Evolutionary conservation across 1,284 basidiomycete species (phyloP).

Genomic region (Puccinia horiana): DNA sequence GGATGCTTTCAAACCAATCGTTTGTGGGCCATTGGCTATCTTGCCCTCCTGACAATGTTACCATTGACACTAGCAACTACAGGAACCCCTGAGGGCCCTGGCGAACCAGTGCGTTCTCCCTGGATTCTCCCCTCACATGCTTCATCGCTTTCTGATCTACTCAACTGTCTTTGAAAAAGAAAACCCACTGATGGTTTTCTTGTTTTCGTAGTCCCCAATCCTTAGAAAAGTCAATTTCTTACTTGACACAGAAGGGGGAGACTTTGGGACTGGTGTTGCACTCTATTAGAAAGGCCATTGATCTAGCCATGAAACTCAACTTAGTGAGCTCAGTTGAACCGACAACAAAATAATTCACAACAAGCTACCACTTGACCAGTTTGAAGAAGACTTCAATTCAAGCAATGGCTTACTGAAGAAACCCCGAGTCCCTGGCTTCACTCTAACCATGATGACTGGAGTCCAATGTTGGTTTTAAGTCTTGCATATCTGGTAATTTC

Average conservation of each 20-base stretch:
- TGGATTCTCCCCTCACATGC: too few relatives aligned
- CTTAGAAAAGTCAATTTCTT: background rate
- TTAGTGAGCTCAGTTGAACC: conserved; percentile 8
- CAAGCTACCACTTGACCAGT: conserved; percentile 33
- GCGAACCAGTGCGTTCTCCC: too few relatives aligned
- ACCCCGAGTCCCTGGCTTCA: conserved; percentile 4
- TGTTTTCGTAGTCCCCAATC: too few relatives aligned
- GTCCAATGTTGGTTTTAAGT: conserved; percentile 31
- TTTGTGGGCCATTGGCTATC: too few relatives aligned
- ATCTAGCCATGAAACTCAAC: conserved; percentile 23
- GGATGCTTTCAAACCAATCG: too few relatives aligned
- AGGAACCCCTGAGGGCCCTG: too few relatives aligned
- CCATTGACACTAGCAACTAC: too few relatives aligned
- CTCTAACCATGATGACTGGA: conserved; percentile 40
- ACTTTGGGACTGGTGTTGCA: conserved; percentile 22
- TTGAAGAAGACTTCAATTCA: conserved; percentile 38
- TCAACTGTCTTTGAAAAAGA: too few relatives aligned
- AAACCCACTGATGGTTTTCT: too few relatives aligned
- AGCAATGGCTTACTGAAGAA: background rate
- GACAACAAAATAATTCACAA: background rate
- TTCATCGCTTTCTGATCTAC: too few relatives aligned
- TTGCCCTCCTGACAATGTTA: too few relatives aligned
- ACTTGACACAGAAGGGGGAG: conserved; percentile 34
- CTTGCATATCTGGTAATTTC: too few relatives aligned
- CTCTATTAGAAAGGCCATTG: conserved; percentile 29